Conservation (phyloP, 495 filamentous ascomycete genomes). For the Tuber aestivum region DNA sequence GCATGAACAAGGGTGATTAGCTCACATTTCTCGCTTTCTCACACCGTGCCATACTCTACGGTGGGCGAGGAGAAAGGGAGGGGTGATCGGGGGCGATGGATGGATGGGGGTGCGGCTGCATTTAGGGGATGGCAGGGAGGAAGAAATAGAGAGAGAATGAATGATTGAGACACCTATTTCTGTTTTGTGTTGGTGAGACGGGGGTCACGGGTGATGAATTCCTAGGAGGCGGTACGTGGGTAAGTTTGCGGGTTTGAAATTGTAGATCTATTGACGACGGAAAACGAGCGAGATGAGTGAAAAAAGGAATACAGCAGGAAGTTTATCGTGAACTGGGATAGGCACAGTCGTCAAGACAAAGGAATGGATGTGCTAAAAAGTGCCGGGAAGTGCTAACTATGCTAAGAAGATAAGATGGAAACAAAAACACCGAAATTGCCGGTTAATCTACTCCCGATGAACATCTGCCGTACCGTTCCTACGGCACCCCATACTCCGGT, state of each 20-base stretch:
- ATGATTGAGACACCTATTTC: not conserved
- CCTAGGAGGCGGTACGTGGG: not conserved
- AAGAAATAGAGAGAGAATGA: not conserved
- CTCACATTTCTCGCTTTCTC: not conserved
- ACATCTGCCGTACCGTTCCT: not conserved
- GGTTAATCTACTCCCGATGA: not conserved
- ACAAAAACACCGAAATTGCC: not conserved
- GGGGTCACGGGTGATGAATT: not conserved
- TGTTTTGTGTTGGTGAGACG: not conserved
- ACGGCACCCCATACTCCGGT: not conserved
- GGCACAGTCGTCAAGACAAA: not conserved
- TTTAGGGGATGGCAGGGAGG: not conserved
- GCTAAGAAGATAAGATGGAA: not conserved
- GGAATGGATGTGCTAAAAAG: not conserved
- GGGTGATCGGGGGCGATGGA: not conserved
- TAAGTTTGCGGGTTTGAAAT: not conserved
- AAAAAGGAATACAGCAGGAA: not conserved
- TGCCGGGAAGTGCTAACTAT: not conserved
- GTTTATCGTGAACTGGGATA: not conserved
- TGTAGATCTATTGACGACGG: not conserved
- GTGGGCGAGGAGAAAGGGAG: not conserved
- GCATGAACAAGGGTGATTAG: not conserved
- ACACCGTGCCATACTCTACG: too few relatives aligned
- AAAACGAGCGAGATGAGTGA: not conserved
- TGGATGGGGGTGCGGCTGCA: not conserved